Percentiles rank a stretch among this genome's conserved stretches.
phyloP scores from a whole-genome alignment of 371 early-diverging fungal genomes.

The Basidiobolus meristosporus region DNA sequence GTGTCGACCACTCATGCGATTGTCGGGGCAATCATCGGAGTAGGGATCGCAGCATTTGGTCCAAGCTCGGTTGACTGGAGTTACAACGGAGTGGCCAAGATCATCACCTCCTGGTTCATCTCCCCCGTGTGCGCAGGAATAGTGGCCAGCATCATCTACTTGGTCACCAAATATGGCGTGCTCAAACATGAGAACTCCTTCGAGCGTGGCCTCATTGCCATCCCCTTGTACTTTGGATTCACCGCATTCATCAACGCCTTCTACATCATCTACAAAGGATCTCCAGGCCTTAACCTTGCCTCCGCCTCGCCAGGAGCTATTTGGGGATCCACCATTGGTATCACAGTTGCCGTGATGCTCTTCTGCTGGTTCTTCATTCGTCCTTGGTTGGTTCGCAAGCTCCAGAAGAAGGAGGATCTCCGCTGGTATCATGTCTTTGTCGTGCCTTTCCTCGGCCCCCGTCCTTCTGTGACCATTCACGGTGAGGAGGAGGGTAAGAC shows the following conservation, averaged over 20 bases:
- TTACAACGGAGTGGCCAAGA: constrained; percentile 44
- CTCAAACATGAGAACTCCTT: constrained; percentile 41
- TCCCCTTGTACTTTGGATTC: constrained; percentile 66
- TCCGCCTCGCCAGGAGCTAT: constrained; percentile 18
- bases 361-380: constrained; percentile 34
- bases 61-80: constrained; percentile 39
- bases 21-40: constrained; percentile 67
- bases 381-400: constrained; percentile 36
- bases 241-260: constrained; percentile 47
- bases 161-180: constrained; percentile 38
- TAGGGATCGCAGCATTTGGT: constrained; percentile 61
- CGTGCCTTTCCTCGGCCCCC: constrained; percentile 18
- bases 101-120: constrained; percentile 60
- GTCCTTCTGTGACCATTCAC: constrained; percentile 5
- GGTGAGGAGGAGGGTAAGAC: constrained; percentile 1
- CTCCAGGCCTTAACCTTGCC: constrained; percentile 22
- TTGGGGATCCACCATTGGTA: constrained; percentile 30
- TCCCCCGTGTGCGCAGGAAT: constrained; percentile 50
- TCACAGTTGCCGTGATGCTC: constrained; percentile 22
- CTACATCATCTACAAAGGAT: constrained; percentile 55
- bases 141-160: constrained; percentile 39
- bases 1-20: constrained; percentile 42
- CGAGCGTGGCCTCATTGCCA: constrained; percentile 43
- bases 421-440: constrained; percentile 45
- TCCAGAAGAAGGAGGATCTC: constrained; percentile 41